Conservation (phyloP, 2,329 filamentous ascomycete genomes). For the Magnaporthiopsis poae region DNA sequence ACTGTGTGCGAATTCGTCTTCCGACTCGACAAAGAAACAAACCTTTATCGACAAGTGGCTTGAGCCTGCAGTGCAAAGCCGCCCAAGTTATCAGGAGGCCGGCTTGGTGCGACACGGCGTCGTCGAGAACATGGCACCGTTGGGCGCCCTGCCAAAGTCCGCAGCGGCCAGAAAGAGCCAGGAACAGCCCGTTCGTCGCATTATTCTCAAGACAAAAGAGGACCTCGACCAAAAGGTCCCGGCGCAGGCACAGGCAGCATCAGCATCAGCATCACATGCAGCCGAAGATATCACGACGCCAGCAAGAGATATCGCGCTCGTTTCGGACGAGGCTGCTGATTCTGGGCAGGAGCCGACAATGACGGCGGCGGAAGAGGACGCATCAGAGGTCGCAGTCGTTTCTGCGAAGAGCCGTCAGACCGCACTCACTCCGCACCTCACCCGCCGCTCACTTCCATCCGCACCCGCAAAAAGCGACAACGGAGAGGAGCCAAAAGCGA, state of each 20-base stretch:
- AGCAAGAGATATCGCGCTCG: background rate
- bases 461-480: constrained; percentile 22
- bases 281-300: background rate
- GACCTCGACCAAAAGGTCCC: background rate
- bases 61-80: constrained; percentile 48
- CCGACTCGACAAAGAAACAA: constrained; percentile 25
- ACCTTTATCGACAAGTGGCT: constrained; percentile 48
- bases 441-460: background rate
- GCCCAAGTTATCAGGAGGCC: constrained; percentile 68
- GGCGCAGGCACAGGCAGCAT: background rate
- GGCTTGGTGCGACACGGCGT: constrained; percentile 67
- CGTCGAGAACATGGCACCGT: constrained; percentile 71
- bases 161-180: constrained; percentile 45
- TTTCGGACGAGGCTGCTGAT: background rate
- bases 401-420: background rate
- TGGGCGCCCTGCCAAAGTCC: constrained; percentile 62
- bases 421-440: background rate
- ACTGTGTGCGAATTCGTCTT: constrained; percentile 16
- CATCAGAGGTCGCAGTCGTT: background rate
- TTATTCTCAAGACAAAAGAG: background rate
- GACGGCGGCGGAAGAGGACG: background rate
- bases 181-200: constrained; percentile 9
- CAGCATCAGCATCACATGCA: background rate
- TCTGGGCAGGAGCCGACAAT: background rate
- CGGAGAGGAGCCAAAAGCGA: constrained; percentile 30